phyloP scores from a whole-genome alignment of 805 yeast genomes.

The Cyberlindnera mycetangii region DNA sequence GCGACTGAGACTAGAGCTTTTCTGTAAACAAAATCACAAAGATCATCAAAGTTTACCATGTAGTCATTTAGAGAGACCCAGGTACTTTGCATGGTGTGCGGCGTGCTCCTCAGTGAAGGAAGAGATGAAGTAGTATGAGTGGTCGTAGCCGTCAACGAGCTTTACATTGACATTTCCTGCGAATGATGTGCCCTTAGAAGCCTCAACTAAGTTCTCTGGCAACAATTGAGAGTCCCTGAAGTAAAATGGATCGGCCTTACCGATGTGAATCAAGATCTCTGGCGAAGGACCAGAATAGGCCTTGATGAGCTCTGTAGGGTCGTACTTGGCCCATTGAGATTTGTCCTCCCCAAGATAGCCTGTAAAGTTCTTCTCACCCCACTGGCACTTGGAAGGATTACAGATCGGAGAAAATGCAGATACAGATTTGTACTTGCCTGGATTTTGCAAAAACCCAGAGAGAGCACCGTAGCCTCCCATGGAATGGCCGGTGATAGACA shows the following conservation, averaged over 20 bases:
- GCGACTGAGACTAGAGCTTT: not conserved
- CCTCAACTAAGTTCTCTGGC: conserved; percentile 66
- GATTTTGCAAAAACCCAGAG: conserved; percentile 61
- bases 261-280: conserved; percentile 79
- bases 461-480: conserved; percentile 98
- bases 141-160: conserved; percentile 83
- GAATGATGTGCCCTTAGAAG: conserved; percentile 54
- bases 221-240: conserved; percentile 57
- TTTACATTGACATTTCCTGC: conserved; percentile 57
- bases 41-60: conserved; percentile 11
- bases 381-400: conserved; percentile 72
- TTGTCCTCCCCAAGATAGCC: conserved; percentile 67
- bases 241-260: conserved; percentile 75
- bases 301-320: conserved; percentile 76
- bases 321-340: conserved; percentile 64
- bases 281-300: conserved; percentile 48
- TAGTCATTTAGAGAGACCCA: conserved; percentile 32
- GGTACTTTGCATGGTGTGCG: conserved; percentile 74
- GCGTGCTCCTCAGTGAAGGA: conserved; percentile 82
- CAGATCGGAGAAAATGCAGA: conserved; percentile 90
- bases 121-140: conserved; percentile 82
- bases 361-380: conserved; percentile 86
- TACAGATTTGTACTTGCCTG: conserved; percentile 71
- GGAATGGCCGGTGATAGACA: conserved; percentile 91
- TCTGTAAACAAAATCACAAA: too few relatives aligned